Evolutionary conservation across 2,329 filamentous ascomycete species (phyloP), one percentile per base, ranked within the genome.

Genomic region (Pseudogymnoascus sp.): DNA sequence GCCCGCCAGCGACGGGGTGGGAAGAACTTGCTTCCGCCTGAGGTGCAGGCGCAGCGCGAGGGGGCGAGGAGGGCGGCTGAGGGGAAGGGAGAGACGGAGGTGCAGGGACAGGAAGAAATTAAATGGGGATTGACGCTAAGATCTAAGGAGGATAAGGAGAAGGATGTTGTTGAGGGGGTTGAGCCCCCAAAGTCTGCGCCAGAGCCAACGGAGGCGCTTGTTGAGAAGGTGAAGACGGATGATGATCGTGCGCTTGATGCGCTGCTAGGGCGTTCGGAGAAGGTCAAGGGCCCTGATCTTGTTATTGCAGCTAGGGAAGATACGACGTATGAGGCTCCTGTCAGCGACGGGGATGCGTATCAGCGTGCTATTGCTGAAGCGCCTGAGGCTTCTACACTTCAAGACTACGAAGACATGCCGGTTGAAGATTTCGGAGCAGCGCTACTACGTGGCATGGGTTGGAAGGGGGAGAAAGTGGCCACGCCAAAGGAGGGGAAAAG

Each of bases 401-500:
- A 90, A 34, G 90, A 94, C 69, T 97, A 97, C 75, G 87, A 89
- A 62, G 86, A 88, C 11, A 88, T 96, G 64, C 93, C 94, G 0
- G 91, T 97, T 14, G 93, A 97, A 67, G 91, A 97, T 68, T 99
- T 97, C 66, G 94, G 94, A 6, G 89, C 91, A 16, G 91, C 92
- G 0, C 79, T 97, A 65, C 80, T 99, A 35, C 85, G 92, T 32
- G 91, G 92, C 8, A 97, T 97, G 89, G 94, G 94, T 7, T 97
- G 93, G 92, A 91, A 97, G 78, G 87, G 75, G 80, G 64, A 75
- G 78, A 54, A 80, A 79, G 79, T 74, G 50, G 72, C 76, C 5
- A 88, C 88, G 66, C 79, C 85, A 35, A 86, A 84, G 64, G 77
- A 85, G 16, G 79, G 86, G 12, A 87, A 88, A 70, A 81, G 86